Base-by-base conservation (phyloP, 2,329 filamentous ascomycete genomes). In the Amylocarpus encephaloides region DNA sequence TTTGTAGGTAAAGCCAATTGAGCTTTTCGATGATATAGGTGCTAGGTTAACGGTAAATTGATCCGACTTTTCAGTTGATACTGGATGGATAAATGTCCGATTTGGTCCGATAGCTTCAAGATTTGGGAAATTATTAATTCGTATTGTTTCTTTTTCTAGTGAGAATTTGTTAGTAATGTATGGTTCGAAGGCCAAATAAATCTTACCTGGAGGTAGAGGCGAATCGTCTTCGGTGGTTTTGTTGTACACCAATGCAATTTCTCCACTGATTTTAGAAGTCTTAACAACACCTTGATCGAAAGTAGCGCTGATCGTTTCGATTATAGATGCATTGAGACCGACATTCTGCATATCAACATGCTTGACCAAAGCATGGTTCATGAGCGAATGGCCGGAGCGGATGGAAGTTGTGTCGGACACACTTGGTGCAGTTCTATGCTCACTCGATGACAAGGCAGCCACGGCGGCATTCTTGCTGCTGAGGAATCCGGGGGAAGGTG, bases 61-160 rank as follows among this genome's bases (percentile, higher is more conserved):
- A 51, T 94, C 91, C 3, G 85, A 78, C 51, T 79, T 82, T 9
- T 85, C 80, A 1, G 75, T 64, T 1, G 73, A 69, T 5, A 78
- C 74, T 59, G 89, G 85, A 30, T 83, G 81, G 46, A 97, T 83
- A 69, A 97, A 95, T 50, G 90, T 87, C 39, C 89, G 88, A 66
- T 98, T 98, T 1, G 91, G 90, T 0, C 90, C 91, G 50, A 98
- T 91, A 62, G 88, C 90, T 62, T 97, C 93, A 5, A 98, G 77
- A n/a, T 79, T 78, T 9, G 83, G 71, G 65, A 95, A 95, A 65
- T 95, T 93, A 62, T 95, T 88, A 52, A 58, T 57, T 13, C 52
- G 49, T 18, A 58, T 56, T 36, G 46, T 55, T n/a, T 50, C 45
- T 18, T 36, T 50, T 34, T 53, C 57, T 59, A 35, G 12, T 1